Evolutionary conservation across 306 rosid genomes (phyloP), one percentile per base, ranked within the genome.

Genomic region (Rosa chinensis): DNA sequence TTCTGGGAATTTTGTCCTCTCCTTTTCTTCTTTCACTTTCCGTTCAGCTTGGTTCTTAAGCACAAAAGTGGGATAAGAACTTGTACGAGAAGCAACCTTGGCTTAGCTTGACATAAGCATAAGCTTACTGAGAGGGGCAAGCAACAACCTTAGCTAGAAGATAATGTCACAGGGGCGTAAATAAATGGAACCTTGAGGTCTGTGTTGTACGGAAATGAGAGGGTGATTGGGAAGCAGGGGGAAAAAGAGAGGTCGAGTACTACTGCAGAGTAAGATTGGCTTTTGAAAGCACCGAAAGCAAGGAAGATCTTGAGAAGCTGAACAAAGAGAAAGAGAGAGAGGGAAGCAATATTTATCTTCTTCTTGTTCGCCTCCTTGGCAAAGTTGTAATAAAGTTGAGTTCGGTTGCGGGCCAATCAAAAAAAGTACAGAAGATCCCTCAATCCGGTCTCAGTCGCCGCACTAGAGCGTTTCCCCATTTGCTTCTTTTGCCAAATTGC

Each of bases 61-160:
- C 97, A 84, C 92, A 82, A 84, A 91, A 84, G 83, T 39, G 56
- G 79, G 98, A 94, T 91, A 91, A 94, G 97, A 92, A 88, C 94
- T 89, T 91, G 87, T 71, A n/a, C 85, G 78, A 64, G 92, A 91
- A 94, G 97, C 81, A 89, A 90, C 78, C 73, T 52, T 17, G 14
- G 6, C 61, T 6, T 18, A 55, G 71, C 79, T 53, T 43, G 63
- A 72, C 78, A 70, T 21, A 59, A 88, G 56, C 37, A 44, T 62
- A 75, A 82, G 67, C 75, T 66, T 64, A 49, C 56, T 48, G 63
- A 52, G 49, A 75, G n/a, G 14, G 13, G 45, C 28, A 11, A 28
- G 75, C 63, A 44, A 68, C 63, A 44, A 68, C 61, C 61, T 49
- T 71, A 44, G 77, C 11, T 5, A 55, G 82, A 82, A 82, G 79